Evolutionary conservation across 2,329 filamentous ascomycete species (phyloP).

Genomic region (Aotearoamyces nothofagi): DNA sequence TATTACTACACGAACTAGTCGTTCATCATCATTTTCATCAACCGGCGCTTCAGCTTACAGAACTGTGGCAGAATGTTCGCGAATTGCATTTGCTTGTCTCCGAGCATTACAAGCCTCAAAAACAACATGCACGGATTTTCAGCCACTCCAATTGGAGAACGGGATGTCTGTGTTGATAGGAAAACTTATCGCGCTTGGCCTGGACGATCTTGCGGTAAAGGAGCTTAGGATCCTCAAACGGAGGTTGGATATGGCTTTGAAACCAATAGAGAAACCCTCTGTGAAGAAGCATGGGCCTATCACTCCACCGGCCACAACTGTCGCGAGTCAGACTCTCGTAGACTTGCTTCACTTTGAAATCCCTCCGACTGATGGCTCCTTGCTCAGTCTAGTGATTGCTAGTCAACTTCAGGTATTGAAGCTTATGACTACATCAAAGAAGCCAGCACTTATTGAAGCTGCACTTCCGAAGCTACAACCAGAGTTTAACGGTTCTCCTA

Average conservation of each 20-base stretch:
- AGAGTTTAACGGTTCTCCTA: constrained; percentile 37
- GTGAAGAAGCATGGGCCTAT: constrained; percentile 15
- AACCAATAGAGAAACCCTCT: constrained; percentile 5
- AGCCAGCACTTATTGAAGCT: constrained; percentile 41
- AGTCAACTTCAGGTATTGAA: constrained; percentile 52
- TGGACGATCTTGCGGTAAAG: constrained; percentile 53
- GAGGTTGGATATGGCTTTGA: constrained; percentile 32
- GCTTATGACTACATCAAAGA: constrained; percentile 43
- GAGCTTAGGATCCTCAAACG: constrained; percentile 53
- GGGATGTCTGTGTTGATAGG: constrained; percentile 56
- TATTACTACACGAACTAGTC: constrained; percentile 28
- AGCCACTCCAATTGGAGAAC: constrained; percentile 53
- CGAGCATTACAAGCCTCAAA: constrained; percentile 36
- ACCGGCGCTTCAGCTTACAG: constrained; percentile 17
- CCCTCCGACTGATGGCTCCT: constrained; percentile 23
- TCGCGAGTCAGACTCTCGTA: constrained; percentile 27
- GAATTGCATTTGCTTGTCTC: constrained; percentile 50
- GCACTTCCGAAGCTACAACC: constrained; percentile 38
- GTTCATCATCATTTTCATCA: constrained; percentile 23
- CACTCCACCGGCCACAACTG: constrained; percentile 21
- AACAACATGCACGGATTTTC: constrained; percentile 32
- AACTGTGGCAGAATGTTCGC: constrained; percentile 42
- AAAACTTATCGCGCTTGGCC: constrained; percentile 46
- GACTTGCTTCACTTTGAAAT: constrained; percentile 48
- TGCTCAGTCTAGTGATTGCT: constrained; percentile 40